phyloP scores from a whole-genome alignment of 1,284 basidiomycete genomes.

The Violaceomyces palustris region DNA sequence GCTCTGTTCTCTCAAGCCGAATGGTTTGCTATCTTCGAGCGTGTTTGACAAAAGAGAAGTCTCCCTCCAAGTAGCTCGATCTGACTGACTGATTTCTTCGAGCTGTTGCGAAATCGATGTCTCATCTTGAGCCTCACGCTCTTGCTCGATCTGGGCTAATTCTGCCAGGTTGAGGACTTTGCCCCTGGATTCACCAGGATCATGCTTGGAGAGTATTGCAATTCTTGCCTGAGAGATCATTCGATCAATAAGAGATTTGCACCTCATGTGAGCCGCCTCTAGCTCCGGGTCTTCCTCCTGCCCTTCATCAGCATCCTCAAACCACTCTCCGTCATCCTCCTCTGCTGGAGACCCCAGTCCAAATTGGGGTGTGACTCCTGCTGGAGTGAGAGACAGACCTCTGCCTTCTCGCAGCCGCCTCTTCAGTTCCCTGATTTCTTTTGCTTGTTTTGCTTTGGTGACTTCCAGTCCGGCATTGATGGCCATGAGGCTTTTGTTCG shows the following conservation, averaged over 20 bases:
- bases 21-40: too few relatives aligned
- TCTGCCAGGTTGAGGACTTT: too few relatives aligned
- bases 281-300: conserved; percentile 34
- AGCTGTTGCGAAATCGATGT: too few relatives aligned
- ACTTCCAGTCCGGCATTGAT: conserved; percentile 55
- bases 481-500: conserved; percentile 54
- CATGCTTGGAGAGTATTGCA: conserved; percentile 23
- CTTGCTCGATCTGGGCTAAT: too few relatives aligned
- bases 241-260: conserved; percentile 27
- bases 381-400: conserved; percentile 2
- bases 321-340: conserved; percentile 15
- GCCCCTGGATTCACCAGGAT: too few relatives aligned
- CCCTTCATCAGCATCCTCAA: conserved; percentile 14
- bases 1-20: too few relatives aligned
- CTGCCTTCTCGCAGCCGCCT: conserved; percentile 24
- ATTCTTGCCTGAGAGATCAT: conserved; percentile 33
- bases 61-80: too few relatives aligned
- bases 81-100: too few relatives aligned
- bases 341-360: conserved; percentile 8
- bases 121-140: too few relatives aligned
- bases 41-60: too few relatives aligned
- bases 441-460: conserved; percentile 52
- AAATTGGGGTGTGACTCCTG: conserved; percentile 1
- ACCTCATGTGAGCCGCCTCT: conserved; percentile 30
- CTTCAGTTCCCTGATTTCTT: conserved; percentile 52